Base-by-base conservation (phyloP, 345 rosid genomes). In the Rhizophora apiculata region DNA sequence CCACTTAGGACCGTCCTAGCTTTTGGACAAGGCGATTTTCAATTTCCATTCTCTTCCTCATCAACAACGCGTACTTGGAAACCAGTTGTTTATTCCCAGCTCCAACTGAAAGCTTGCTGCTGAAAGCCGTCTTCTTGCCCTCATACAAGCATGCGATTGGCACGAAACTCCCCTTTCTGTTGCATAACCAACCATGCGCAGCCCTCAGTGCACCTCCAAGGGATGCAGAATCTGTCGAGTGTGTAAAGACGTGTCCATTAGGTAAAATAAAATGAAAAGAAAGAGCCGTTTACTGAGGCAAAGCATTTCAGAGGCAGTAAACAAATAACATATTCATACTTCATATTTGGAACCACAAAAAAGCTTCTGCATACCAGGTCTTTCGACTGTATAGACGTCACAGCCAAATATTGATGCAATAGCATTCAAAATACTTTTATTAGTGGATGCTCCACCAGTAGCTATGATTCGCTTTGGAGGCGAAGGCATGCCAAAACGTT, bases 141-240 rank as follows among this genome's bases (percentile, higher is more conserved):
- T 78, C 68, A 80, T 88, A 95, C 80, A 92, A 72, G 49, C 64
- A 3, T 15, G 99, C 83, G 22, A 89, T 86, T 4, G 89, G 85
- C 59, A 88, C 81, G 37, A 95, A 92, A 56, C 80, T 81, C 62
- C 93, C 92, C 49, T 83, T 82, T 59, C 75, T 81, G 78, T 70
- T 80, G 87, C 99, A 95, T 65, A 89, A 56, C 96, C 95, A 95
- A 56, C 97, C 96, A 29, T 92, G 93, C 4, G 93, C 96, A 36
- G 96, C 97, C 69, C 96, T 90, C 68, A 92, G 72, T 36, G 97
- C 96, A 63, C 92, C 97, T 81, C 96, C 96, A n/a, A 90, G 84
- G 19, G 97, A 92, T 64, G 97, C 99, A 11, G 97, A 92, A 82
- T 87, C 98, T 91, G 85, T 55, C 52, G 22, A 54, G 16, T 68